A percentile compares a stretch with the other conserved stretches of the same genome.
Conservation (phyloP, 139 green algal genomes). For the Micractinium conductrix region DNA sequence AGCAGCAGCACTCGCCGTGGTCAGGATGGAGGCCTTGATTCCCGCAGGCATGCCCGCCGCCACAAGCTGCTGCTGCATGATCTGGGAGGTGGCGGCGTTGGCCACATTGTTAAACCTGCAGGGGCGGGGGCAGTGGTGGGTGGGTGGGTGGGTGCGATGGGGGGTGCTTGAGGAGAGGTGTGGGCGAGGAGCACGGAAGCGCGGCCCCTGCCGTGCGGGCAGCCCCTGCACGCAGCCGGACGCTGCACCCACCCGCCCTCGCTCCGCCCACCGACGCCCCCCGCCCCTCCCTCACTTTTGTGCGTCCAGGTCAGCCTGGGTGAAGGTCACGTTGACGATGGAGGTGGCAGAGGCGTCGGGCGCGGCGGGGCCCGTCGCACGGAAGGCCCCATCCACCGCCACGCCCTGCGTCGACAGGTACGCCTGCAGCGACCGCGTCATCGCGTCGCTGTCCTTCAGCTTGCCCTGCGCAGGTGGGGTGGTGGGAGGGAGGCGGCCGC, state of each 20-base stretch:
- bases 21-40: neutral
- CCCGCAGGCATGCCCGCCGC: constrained; percentile 12
- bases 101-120: neutral
- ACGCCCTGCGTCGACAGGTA: constrained; percentile 14
- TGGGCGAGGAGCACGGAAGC: neutral
- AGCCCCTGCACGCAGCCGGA: neutral
- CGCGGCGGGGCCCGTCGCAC: neutral
- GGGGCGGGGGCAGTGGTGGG: neutral
- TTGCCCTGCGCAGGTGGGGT: neutral
- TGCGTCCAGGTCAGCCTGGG: neutral
- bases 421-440: neutral
- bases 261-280: no score
- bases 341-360: neutral
- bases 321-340: neutral
- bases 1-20: neutral
- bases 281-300: neutral
- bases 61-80: neutral
- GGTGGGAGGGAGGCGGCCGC: no score
- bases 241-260: neutral
- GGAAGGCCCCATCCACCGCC: neutral
- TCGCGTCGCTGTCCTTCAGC: neutral
- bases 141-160: no score
- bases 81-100: neutral
- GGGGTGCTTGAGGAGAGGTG: neutral
- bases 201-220: no score